Base-by-base conservation (phyloP, 192 early-diverging fungal species). In the Mortierella hygrophila region DNA sequence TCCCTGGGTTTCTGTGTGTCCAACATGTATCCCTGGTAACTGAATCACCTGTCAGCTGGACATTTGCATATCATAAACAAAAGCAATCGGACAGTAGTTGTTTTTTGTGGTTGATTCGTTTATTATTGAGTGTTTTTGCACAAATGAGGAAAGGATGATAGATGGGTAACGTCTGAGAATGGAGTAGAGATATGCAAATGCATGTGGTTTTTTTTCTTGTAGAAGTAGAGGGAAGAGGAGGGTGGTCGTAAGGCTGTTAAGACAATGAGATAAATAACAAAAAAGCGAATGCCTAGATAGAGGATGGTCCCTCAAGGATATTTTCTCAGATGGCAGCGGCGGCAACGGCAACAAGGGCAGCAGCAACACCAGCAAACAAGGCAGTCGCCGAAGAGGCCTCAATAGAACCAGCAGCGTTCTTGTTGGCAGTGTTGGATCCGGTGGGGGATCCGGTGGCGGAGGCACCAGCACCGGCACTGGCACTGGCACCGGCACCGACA, bases 371-470 rank as follows among this genome's bases (percentile, higher is more conserved):
- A 6, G n/a, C 70, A 71, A 71, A 71, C 38, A 71, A 42, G 15
- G 70, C 21, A 42, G 37, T n/a, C 7, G 70, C 18, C 15, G 40
- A 20, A 70, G 35, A 40, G 20, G 70, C 21, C 11, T 11, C 29
- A 15, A 41, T 15, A 70, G 20, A 11, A 5, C 1, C 41, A 42
- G 70, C 38, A 23, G 29, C 40, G 37, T 37, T 57, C 49, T 46
- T 60, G 35, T 20, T 32, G 49, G 18, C n/a, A 20, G 57, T 7
- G 29, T 35, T 29, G 21, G 55, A 1, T 23, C 11, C 21, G 4
- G 55, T 23, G 20, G 40, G 18, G 76, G 9, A n/a, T n/a, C n/a
- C 65, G 44, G 76, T 69, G 63, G 1, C 76, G 10, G 76, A 69
- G 20, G 32, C 41, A 55, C 18, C 23, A 21, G 26, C 41, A 42